Conservation (phyloP, 768 basidiomycete species). For the Mycena indigotica region DNA sequence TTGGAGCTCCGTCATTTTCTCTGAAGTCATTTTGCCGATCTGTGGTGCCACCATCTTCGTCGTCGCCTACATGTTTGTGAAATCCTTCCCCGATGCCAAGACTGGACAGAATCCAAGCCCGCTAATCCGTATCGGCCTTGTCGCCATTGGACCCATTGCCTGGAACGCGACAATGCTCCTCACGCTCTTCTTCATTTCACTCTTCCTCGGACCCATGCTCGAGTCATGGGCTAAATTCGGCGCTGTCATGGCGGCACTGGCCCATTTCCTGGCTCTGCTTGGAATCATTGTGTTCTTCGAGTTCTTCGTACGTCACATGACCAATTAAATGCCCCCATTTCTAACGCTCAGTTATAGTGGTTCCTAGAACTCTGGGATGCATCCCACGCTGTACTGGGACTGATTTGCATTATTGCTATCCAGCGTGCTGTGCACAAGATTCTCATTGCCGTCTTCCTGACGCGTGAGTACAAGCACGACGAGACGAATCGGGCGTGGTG, state of each 20-base stretch:
- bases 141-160: constrained; percentile 90
- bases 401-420: constrained; percentile 86
- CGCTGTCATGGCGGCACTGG: constrained; percentile 88
- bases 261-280: constrained; percentile 79
- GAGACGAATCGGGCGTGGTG: constrained; percentile 99
- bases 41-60: constrained; percentile 76
- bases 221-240: constrained; percentile 85
- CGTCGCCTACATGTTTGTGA: constrained; percentile 89
- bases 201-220: constrained; percentile 91
- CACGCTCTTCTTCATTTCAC: constrained; percentile 84
- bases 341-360: constrained; percentile 63
- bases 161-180: constrained; percentile 93
- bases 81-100: constrained; percentile 72
- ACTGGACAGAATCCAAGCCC: constrained; percentile 77
- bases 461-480: constrained; percentile 97
- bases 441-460: constrained; percentile 90
- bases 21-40: constrained; percentile 83
- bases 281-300: constrained; percentile 92
- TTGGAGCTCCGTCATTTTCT: constrained; percentile 81
- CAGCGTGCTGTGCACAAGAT: constrained; percentile 94
- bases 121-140: constrained; percentile 84
- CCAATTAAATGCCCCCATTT: too few species aligned
- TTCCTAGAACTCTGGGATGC: constrained; percentile 95
- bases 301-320: constrained; percentile 88
- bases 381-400: constrained; percentile 93